Percentiles rank a stretch among this genome's conserved stretches.
Conservation (phyloP, 2,329 filamentous ascomycete species). For the Thelonectria discophora region DNA sequence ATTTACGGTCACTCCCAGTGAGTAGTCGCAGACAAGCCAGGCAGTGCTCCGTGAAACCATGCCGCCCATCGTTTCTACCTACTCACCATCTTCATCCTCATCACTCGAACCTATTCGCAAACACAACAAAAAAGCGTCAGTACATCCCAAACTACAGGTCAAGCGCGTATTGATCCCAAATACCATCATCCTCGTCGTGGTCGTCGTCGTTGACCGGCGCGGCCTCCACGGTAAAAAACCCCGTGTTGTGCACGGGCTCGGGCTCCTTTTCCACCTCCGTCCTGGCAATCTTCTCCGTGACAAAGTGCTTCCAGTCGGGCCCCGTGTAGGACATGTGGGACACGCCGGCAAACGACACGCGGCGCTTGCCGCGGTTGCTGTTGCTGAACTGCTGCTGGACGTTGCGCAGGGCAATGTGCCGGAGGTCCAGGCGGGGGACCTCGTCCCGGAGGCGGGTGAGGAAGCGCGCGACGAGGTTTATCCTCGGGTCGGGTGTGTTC, state of each 20-base stretch:
- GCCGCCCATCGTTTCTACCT: neutral
- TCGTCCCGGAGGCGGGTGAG: slow-evolving; percentile 47
- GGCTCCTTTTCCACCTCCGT: slow-evolving; percentile 27
- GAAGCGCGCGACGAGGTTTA: slow-evolving; percentile 52
- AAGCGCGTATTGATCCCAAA: slow-evolving; percentile 43
- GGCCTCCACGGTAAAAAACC: neutral
- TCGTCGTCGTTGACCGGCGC: slow-evolving; percentile 34
- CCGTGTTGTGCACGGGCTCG: neutral
- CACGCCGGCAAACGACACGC: slow-evolving; percentile 26
- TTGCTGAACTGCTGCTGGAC: slow-evolving; percentile 40
- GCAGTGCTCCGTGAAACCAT: neutral
- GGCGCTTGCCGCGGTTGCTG: slow-evolving; percentile 15
- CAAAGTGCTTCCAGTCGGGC: slow-evolving; percentile 48
- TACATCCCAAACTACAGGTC: slow-evolving; percentile 32
- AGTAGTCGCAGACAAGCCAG: too few relatives aligned
- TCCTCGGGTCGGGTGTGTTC: slow-evolving; percentile 21
- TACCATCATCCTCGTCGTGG: slow-evolving; percentile 37
- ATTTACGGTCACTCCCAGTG: neutral
- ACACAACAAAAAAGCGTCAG: slow-evolving; percentile 26
- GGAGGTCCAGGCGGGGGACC: slow-evolving; percentile 46
- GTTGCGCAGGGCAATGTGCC: slow-evolving; percentile 45
- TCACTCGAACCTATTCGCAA: slow-evolving; percentile 20
- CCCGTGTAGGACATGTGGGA: slow-evolving; percentile 44
- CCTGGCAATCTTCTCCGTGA: slow-evolving; percentile 42
- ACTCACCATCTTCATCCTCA: slow-evolving; percentile 9